Base-by-base conservation (phyloP, 495 filamentous ascomycete species). In the Penicillium antarcticum region DNA sequence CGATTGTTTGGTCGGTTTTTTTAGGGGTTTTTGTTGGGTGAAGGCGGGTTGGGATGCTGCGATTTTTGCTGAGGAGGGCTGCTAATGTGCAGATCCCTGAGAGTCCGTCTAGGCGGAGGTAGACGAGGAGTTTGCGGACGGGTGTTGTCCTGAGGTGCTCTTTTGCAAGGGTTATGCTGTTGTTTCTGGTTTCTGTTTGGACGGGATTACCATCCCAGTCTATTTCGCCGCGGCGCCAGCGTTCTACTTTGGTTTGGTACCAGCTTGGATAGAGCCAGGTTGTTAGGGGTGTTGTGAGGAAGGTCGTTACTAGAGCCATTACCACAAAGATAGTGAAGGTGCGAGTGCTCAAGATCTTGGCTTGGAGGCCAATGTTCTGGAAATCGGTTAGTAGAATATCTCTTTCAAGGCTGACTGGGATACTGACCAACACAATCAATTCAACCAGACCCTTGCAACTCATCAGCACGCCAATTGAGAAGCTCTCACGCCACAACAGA, bases 251-350 rank as follows among this genome's bases (percentile, higher is more conserved):
- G 73, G 85, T 83, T 65, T 94, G 91, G 60, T 97, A 97, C 86
- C 82, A 92, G 1, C 79, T 82, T 7, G 94, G 94, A 56, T 97
- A 98, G 12, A 97, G 71, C 32, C 68, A 69, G 5, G 81, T 78
- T 18, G 88, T 91, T 14, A 97, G 63, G 0, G 94, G 94, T 0
- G 92, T 96, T 0, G 94, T 97, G 3, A 85, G 75, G 47, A 98
- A 92, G 0, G 94, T 98, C 2, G 92, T 96, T 34, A 96, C 81
- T 8, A 97, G 74, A 29, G 94, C 92, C 84, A 97, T 97, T 54
- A 97, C 89, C n/a, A 98, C 94, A 47, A 98, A 98, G 50, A 98
- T 96, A 29, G 92, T 98, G 65, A 98, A 98, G 1, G 94, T 96
- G 23, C 84, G 81, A 19, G 80, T 78, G 42, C 87, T 92, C 24